Evolutionary conservation across 1,284 basidiomycete species (phyloP).

Genomic region (Marasmius oreades): DNA sequence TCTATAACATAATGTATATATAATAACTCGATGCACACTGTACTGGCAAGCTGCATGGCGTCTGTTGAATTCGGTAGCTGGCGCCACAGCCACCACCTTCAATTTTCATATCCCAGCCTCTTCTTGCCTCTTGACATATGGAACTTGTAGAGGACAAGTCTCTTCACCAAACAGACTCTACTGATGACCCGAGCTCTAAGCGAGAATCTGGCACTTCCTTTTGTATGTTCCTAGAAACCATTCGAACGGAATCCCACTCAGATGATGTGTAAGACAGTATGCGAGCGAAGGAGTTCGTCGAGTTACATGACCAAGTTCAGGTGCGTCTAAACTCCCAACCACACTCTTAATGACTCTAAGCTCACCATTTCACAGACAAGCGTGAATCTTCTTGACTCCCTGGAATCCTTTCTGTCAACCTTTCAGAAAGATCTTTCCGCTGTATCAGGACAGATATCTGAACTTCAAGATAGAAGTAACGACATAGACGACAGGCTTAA

Average conservation of each 20-base stretch:
- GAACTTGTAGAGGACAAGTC: no score
- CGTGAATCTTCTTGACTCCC: constrained; percentile 73
- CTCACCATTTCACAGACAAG: constrained; percentile 52
- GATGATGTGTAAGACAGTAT: constrained; percentile 10
- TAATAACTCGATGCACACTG: no score
- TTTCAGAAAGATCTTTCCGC: constrained; percentile 93
- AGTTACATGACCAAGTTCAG: constrained; percentile 80
- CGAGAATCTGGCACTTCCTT: neutral
- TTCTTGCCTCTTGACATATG: no score
- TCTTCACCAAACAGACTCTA: no score
- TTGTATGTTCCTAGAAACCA: constrained; percentile 5
- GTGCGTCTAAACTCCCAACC: constrained; percentile 21
- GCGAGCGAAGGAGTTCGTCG: constrained; percentile 71
- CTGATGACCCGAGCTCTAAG: neutral
- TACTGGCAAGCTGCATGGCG: no score
- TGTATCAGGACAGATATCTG: constrained; percentile 93
- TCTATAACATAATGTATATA: neutral
- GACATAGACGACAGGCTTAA: constrained; percentile 86
- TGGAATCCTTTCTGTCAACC: constrained; percentile 89
- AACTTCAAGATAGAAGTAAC: constrained; percentile 86
- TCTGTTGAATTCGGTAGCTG: no score
- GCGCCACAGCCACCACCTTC: no score
- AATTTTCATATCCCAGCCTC: no score
- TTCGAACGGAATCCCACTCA: neutral
- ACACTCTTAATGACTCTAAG: constrained; percentile 6